Evolutionary conservation across 31 red algal genomes (phyloP).

Genomic region (Odonthalia washingtoniensis): DNA sequence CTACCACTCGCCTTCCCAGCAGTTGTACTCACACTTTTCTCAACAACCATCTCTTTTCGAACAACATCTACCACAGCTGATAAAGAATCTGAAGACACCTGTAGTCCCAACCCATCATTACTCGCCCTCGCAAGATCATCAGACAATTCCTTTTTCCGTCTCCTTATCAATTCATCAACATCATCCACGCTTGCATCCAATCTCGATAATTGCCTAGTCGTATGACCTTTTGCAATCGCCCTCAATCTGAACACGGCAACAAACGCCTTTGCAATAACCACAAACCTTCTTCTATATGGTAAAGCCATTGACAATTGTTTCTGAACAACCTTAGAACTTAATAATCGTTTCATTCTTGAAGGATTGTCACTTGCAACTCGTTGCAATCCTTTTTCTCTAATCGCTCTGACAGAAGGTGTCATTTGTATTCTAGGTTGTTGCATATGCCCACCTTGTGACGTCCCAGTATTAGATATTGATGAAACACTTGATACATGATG

Average conservation of each 20-base stretch:
- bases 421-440: constrained; percentile 45
- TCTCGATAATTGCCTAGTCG: constrained; percentile 32
- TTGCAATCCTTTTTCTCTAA: constrained; percentile 52
- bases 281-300: constrained; percentile 66
- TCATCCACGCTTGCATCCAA: constrained; percentile 48
- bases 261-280: constrained; percentile 60
- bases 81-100: too few relatives aligned
- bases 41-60: too few relatives aligned
- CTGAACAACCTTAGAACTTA: constrained; percentile 48
- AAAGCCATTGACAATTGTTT: constrained; percentile 58
- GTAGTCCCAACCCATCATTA: background rate
- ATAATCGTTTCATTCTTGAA: constrained; percentile 47
- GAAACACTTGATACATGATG: constrained; percentile 47
- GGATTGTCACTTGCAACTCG: constrained; percentile 69
- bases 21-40: too few relatives aligned
- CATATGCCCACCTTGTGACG: too few relatives aligned
- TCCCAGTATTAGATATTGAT: constrained; percentile 27
- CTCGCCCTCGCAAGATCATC: background rate
- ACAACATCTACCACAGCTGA: too few relatives aligned
- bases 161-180: constrained; percentile 56
- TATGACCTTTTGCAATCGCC: constrained; percentile 38
- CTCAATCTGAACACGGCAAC: constrained; percentile 71
- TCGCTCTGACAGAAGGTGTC: constrained; percentile 60
- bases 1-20: too few relatives aligned
- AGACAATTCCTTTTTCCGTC: constrained; percentile 30